Evolutionary conservation across 306 rosid species (phyloP).

Genomic region (Lotus japonicus): DNA sequence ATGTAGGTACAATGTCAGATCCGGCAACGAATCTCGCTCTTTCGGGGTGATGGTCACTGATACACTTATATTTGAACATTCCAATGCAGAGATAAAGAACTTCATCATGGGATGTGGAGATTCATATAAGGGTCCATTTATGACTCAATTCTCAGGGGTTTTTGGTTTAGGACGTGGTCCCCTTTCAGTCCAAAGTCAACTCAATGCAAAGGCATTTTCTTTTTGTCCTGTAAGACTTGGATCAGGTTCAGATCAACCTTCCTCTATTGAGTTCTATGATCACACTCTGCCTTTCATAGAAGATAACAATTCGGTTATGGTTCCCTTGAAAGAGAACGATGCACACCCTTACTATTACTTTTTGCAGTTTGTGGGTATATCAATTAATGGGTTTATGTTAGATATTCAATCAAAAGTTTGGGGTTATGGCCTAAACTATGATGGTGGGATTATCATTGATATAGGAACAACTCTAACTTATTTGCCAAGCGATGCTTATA

Average conservation of each 20-base stretch:
- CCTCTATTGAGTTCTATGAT: slow-evolving; percentile 20
- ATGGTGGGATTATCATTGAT: slow-evolving; percentile 36
- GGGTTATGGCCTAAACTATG: slow-evolving; percentile 42
- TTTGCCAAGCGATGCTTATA: slow-evolving; percentile 30
- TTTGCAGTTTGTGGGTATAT: slow-evolving; percentile 34
- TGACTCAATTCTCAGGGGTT: slow-evolving; percentile 20
- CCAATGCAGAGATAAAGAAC: neutral
- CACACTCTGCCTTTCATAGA: neutral
- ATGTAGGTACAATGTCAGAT: slow-evolving; percentile 14
- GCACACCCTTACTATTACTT: slow-evolving; percentile 32
- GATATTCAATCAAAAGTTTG: slow-evolving; percentile 35
- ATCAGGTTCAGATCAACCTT: slow-evolving; percentile 2
- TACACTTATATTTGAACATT: neutral
- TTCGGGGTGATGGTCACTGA: slow-evolving; percentile 27
- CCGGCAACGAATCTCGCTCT: slow-evolving; percentile 7
- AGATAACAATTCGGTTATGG: neutral
- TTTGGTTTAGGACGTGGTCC: slow-evolving; percentile 38
- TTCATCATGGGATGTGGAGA: slow-evolving; percentile 33
- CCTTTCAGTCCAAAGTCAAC: slow-evolving; percentile 34
- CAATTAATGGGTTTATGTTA: slow-evolving; percentile 31
- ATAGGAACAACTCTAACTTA: neutral
- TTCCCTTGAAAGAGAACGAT: slow-evolving; percentile 16
- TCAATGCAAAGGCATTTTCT: slow-evolving; percentile 31
- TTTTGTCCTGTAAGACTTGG: slow-evolving; percentile 8
- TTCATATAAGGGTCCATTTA: slow-evolving; percentile 22